Percentiles rank a stretch among this genome's conserved stretches.
phyloP scores from a whole-genome alignment of 108 stramenopile species.

The Asterionellopsis glacialis region DNA sequence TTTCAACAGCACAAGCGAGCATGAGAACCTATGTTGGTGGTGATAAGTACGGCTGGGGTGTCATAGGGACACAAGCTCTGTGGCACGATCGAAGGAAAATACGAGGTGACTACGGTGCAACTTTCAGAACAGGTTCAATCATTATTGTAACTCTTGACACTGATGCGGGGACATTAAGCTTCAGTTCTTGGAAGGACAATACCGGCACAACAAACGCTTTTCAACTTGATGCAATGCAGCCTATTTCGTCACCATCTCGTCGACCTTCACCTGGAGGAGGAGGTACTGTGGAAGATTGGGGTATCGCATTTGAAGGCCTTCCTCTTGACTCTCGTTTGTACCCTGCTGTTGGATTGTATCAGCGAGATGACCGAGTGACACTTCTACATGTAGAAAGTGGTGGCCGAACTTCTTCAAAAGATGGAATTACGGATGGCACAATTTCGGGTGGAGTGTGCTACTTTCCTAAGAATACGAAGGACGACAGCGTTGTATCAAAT shows the following conservation, averaged over 20 bases:
- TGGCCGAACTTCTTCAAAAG: constrained; percentile 1
- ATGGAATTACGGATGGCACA: constrained; percentile 2
- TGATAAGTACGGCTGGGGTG: constrained; percentile 96
- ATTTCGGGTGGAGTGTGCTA: constrained; percentile 16
- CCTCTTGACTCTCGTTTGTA: constrained; percentile 73
- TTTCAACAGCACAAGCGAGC: constrained; percentile 85
- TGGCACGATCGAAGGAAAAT: constrained; percentile 89
- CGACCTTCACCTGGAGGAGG: constrained; percentile 20
- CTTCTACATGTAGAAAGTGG: constrained; percentile 56
- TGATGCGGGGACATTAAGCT: constrained; percentile 73
- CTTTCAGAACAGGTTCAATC: constrained; percentile 72
- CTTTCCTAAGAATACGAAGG: constrained; percentile 21
- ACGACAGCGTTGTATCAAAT: not conserved
- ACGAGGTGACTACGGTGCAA: constrained; percentile 74
- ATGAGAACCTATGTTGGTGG: constrained; percentile 93
- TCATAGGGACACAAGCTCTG: constrained; percentile 95
- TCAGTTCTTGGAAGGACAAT: constrained; percentile 71
- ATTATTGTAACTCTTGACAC: constrained; percentile 81
- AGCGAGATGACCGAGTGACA: constrained; percentile 74
- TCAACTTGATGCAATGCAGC: constrained; percentile 34
- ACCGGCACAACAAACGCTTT: constrained; percentile 22
- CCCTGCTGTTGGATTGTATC: constrained; percentile 83
- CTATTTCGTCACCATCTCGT: constrained; percentile 21
- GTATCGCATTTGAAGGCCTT: constrained; percentile 81
- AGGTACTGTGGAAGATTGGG: constrained; percentile 77